Conservation (phyloP, 352 stramenopile genomes). For the Pythium graminicola region DNA sequence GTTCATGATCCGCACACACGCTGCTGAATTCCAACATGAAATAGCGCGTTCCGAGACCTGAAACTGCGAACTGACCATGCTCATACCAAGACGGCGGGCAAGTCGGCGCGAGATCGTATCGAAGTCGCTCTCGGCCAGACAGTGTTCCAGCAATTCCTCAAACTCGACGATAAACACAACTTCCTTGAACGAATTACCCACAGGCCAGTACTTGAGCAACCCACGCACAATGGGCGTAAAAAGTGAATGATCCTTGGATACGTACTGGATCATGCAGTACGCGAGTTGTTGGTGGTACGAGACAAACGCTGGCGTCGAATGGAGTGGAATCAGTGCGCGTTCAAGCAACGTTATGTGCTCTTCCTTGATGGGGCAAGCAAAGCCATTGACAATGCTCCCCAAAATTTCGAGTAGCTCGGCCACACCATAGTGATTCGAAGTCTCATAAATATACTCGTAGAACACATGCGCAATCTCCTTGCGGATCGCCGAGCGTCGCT, state of each 20-base stretch:
- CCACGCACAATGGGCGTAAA: conserved; percentile 76
- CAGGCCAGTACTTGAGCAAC: conserved; percentile 79
- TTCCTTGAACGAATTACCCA: conserved; percentile 85
- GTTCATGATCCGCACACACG: conserved; percentile 85
- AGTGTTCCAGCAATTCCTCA: conserved; percentile 85
- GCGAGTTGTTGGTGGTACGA: conserved; percentile 85
- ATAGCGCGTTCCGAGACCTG: conserved; percentile 81
- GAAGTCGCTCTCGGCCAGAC: conserved; percentile 73
- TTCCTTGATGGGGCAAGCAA: conserved; percentile 85
- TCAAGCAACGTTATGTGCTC: conserved; percentile 83
- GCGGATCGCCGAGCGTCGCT: conserved; percentile 80
- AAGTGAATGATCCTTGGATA: conserved; percentile 83
- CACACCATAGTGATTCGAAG: conserved; percentile 81
- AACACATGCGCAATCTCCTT: conserved; percentile 86
- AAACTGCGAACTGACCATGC: conserved; percentile 79
- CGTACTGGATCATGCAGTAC: conserved; percentile 89
- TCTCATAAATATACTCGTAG: conserved; percentile 92
- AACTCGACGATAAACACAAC: conserved; percentile 87
- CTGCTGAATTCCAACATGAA: conserved; percentile 71
- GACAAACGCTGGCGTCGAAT: conserved; percentile 79
- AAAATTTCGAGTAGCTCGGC: conserved; percentile 84
- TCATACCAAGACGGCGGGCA: conserved; percentile 57
- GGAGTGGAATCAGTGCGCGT: conserved; percentile 78
- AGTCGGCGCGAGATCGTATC: conserved; percentile 53
- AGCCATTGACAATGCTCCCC: conserved; percentile 86